Evolutionary conservation across 2,329 filamentous ascomycete genomes (phyloP).

Genomic region (Stagonosporopsis vannaccii): DNA sequence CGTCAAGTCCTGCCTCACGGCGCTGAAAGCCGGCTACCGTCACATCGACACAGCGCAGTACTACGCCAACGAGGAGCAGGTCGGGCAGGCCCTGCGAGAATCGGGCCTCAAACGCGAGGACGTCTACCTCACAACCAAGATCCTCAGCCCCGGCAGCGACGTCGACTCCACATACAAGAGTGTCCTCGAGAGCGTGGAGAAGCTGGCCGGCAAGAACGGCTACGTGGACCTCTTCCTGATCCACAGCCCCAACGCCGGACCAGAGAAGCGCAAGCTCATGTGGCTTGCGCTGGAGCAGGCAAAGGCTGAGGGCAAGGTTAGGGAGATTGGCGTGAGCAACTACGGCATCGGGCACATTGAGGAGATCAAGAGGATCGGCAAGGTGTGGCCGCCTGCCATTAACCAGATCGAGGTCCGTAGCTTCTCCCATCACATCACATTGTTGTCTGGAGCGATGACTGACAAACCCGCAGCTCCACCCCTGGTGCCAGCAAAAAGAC

Average conservation of each 20-base stretch:
- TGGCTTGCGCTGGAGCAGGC: slow-evolving; percentile 72
- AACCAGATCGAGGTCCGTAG: slow-evolving; percentile 76
- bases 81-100: slow-evolving; percentile 68
- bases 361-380: slow-evolving; percentile 71
- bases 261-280: slow-evolving; percentile 64
- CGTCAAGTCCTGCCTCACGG: slow-evolving; percentile 64
- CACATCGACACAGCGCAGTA: slow-evolving; percentile 73
- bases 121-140: slow-evolving; percentile 76
- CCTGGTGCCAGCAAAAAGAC: slow-evolving; percentile 72
- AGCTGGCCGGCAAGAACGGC: slow-evolving; percentile 61
- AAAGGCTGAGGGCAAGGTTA: slow-evolving; percentile 65
- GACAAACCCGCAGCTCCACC: slow-evolving; percentile 65
- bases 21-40: slow-evolving; percentile 65
- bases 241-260: slow-evolving; percentile 67
- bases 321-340: slow-evolving; percentile 76
- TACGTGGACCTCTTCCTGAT: slow-evolving; percentile 78
- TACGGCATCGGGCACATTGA: slow-evolving; percentile 73
- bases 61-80: slow-evolving; percentile 73
- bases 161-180: slow-evolving; percentile 67
- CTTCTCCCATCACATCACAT: too few relatives aligned
- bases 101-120: slow-evolving; percentile 65
- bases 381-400: slow-evolving; percentile 72
- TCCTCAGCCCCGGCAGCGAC: slow-evolving; percentile 62
- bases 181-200: slow-evolving; percentile 67
- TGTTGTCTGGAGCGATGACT: neutral